Percentiles rank a stretch among this genome's conserved stretches.
Conservation (phyloP, 768 basidiomycete genomes). For the Hygrocybe coccinea region DNA sequence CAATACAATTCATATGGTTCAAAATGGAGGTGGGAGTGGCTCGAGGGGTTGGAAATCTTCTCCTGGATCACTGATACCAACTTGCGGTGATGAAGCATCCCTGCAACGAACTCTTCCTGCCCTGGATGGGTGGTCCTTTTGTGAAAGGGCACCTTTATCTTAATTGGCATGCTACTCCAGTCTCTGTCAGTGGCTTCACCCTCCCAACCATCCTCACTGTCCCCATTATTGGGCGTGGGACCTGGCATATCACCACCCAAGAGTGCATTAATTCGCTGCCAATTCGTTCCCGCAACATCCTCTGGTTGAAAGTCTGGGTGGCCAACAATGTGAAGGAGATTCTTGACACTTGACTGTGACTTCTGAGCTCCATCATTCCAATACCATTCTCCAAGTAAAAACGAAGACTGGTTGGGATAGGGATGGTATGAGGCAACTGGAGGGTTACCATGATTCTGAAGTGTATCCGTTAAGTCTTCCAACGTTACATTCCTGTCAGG, state of each 20-base stretch:
- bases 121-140: constrained; percentile 12
- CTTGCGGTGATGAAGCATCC: constrained; percentile 16
- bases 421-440: background rate
- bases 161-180: background rate
- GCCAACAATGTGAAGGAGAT: background rate
- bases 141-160: constrained; percentile 19
- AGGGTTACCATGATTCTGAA: background rate
- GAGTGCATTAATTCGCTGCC: background rate
- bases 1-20: constrained; percentile 17
- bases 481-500: background rate
- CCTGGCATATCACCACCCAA: background rate
- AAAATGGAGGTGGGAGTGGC: constrained; percentile 11
- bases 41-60: background rate
- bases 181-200: background rate
- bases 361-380: constrained; percentile 1
- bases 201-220: background rate
- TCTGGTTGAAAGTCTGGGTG: background rate
- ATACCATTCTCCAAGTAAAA: background rate
- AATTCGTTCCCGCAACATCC: background rate
- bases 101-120: constrained; percentile 8
- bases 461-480: background rate
- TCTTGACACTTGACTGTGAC: background rate
- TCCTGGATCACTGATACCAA: constrained; percentile 16
- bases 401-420: background rate
- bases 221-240: background rate